phyloP scores from a whole-genome alignment of 106 monocot genomes.

The Amphibolis antarctica region DNA sequence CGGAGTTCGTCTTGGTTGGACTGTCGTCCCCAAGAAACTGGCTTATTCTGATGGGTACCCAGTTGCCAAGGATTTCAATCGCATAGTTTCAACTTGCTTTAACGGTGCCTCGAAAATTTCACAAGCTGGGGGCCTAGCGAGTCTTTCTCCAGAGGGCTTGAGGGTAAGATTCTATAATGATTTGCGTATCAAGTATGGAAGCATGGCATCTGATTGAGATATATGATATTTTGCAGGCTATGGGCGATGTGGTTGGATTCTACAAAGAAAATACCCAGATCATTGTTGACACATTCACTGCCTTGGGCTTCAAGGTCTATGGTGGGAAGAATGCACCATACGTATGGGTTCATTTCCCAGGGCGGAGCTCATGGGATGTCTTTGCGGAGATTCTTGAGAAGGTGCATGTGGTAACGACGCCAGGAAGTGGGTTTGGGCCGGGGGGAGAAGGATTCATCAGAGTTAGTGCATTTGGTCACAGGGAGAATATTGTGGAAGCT shows the following conservation, averaged over 20 bases:
- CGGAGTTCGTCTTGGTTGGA: slow-evolving; percentile 97
- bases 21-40: slow-evolving; percentile 77
- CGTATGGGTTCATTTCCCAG: slow-evolving; percentile 95
- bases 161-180: slow-evolving; percentile 25
- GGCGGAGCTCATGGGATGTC: slow-evolving; percentile 82
- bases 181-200: not conserved
- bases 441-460: slow-evolving; percentile 88
- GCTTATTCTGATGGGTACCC: slow-evolving; percentile 77
- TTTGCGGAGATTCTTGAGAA: slow-evolving; percentile 96
- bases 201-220: no score
- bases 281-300: slow-evolving; percentile 67
- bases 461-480: slow-evolving; percentile 84
- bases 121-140: slow-evolving; percentile 85
- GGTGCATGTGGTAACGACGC: slow-evolving; percentile 80
- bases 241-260: slow-evolving; percentile 52
- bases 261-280: slow-evolving; percentile 83
- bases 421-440: slow-evolving; percentile 93
- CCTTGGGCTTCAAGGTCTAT: slow-evolving; percentile 78
- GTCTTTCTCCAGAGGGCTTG: slow-evolving; percentile 69
- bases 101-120: slow-evolving; percentile 87
- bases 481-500: slow-evolving; percentile 79
- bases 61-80: slow-evolving; percentile 85
- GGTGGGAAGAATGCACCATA: slow-evolving; percentile 94
- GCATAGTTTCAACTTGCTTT: slow-evolving; percentile 86
- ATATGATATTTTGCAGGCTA: slow-evolving; percentile 42